Conservation (phyloP, 2,329 filamentous ascomycete genomes). For the Aspergillus pseudoviridinutans region DNA sequence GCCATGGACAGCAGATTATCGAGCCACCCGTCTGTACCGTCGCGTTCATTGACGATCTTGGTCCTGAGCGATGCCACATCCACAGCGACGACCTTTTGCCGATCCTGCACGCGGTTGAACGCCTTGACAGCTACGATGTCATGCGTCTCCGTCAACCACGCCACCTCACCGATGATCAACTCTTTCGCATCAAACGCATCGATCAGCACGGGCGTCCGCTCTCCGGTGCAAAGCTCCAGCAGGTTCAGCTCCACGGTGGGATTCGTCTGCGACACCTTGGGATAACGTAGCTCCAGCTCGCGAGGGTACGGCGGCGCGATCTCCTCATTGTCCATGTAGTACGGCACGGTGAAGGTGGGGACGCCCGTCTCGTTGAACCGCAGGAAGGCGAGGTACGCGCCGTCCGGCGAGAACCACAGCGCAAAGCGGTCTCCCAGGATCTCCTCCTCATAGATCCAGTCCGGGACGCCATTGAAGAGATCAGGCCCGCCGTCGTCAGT, state of each 20-base stretch:
- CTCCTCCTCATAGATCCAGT: conserved; percentile 90
- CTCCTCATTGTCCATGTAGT: conserved; percentile 59
- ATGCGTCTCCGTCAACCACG: conserved; percentile 62
- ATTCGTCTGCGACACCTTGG: conserved; percentile 65
- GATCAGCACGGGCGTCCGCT: conserved; percentile 47
- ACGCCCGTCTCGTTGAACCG: conserved; percentile 77
- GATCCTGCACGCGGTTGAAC: conserved; percentile 66
- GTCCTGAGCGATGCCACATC: conserved; percentile 48
- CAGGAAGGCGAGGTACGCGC: conserved; percentile 79
- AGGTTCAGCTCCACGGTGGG: conserved; percentile 61
- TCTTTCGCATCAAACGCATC: conserved; percentile 58
- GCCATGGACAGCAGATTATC: conserved; percentile 47
- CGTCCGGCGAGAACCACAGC: conserved; percentile 88
- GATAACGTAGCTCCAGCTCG: conserved; percentile 62
- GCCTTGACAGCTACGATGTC: conserved; percentile 60
- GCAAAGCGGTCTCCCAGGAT: conserved; percentile 71
- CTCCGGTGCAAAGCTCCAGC: conserved; percentile 49
- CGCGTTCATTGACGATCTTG: conserved; percentile 51
- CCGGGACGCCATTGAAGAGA: conserved; percentile 85
- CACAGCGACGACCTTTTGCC: conserved; percentile 59
- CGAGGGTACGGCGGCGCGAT: conserved; percentile 59
- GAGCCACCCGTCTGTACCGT: conserved; percentile 60
- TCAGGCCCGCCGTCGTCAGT: conserved; percentile 79
- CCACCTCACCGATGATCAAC: conserved; percentile 63
- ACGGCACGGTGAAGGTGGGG: conserved; percentile 61